Conservation (phyloP, 305 asterid genomes). For the Fraxinus albicans region DNA sequence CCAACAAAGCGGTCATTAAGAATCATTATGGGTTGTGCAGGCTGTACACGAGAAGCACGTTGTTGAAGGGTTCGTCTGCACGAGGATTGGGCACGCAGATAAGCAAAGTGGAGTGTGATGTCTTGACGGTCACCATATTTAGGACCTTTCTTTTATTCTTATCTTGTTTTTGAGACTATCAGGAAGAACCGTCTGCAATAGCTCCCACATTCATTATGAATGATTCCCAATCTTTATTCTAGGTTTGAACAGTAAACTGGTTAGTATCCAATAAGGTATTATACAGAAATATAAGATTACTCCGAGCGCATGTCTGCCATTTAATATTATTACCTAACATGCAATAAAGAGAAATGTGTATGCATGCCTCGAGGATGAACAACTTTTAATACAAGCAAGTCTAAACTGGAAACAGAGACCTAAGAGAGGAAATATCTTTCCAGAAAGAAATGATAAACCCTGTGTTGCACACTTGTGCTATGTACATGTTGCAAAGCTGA, state of each 20-base stretch:
- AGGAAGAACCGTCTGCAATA: no score
- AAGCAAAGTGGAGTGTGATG: background rate
- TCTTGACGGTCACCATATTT: background rate
- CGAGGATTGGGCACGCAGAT: background rate
- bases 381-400: background rate
- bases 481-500: conserved; percentile 30
- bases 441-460: background rate
- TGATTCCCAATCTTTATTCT: conserved; percentile 2
- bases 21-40: background rate
- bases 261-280: background rate
- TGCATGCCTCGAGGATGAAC: background rate
- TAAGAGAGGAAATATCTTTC: background rate
- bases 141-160: no score
- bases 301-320: background rate
- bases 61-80: background rate
- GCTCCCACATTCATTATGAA: no score
- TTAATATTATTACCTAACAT: background rate
- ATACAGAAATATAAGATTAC: background rate
- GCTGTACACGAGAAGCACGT: background rate
- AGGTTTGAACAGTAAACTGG: conserved; percentile 36
- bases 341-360: background rate
- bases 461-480: conserved; percentile 4
- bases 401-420: background rate
- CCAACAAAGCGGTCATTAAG: background rate
- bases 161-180: no score